A percentile compares a stretch with the other conserved stretches of the same genome.
Evolutionary conservation across 108 stramenopile genomes (phyloP).

Genomic region (Thalassiosira profunda): DNA sequence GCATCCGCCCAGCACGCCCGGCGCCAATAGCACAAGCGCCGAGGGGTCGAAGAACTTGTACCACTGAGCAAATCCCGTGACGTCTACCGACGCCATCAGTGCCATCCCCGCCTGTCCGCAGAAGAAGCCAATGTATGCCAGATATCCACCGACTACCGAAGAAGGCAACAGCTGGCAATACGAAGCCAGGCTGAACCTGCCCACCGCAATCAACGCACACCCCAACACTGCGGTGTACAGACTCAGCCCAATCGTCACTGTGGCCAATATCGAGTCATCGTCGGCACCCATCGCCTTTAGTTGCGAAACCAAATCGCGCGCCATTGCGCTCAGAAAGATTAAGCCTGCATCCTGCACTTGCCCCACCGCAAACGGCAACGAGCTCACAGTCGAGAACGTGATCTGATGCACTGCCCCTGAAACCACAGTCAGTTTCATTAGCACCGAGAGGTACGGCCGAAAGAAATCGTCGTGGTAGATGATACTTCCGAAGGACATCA

Average conservation of each 20-base stretch:
- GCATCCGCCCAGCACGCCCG: constrained; percentile 86
- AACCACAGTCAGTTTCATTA: constrained; percentile 84
- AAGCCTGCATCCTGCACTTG: constrained; percentile 98
- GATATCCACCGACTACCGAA: constrained; percentile 96
- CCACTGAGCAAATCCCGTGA: constrained; percentile 66
- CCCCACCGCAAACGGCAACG: constrained; percentile 95
- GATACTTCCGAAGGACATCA: constrained; percentile 91
- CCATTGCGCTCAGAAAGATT: constrained; percentile 96
- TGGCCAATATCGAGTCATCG: constrained; percentile 72
- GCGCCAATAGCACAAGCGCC: constrained; percentile 59
- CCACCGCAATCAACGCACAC: constrained; percentile 79
- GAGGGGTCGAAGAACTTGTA: constrained; percentile 36
- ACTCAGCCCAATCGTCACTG: constrained; percentile 79
- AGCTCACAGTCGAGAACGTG: constrained; percentile 83
- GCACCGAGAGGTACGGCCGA: constrained; percentile 74
- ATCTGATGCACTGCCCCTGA: constrained; percentile 94
- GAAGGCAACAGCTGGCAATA: constrained; percentile 95
- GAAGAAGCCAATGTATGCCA: constrained; percentile 98
- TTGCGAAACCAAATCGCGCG: constrained; percentile 66
- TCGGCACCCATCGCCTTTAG: constrained; percentile 43
- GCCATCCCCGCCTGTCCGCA: constrained; percentile 93
- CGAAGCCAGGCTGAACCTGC: constrained; percentile 83
- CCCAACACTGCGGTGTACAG: constrained; percentile 90
- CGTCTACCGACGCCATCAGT: constrained; percentile 69
- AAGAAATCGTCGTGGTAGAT: constrained; percentile 88